Evolutionary conservation across 2,329 filamentous ascomycete genomes (phyloP).

Genomic region (Emmonsiellopsis sp.): DNA sequence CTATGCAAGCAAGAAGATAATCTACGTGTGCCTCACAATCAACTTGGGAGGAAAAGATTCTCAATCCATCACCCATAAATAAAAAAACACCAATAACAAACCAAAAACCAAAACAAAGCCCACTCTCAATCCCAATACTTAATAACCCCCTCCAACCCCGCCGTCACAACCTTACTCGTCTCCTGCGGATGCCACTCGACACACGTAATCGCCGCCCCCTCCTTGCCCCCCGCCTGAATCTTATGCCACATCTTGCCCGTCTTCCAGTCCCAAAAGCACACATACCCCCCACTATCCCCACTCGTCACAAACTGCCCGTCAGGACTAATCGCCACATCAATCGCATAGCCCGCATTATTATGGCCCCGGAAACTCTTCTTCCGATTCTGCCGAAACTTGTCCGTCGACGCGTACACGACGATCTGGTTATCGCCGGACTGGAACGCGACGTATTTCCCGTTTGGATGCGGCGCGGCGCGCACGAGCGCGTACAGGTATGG

Average conservation of each 20-base stretch:
- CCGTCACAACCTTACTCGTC: slow-evolving; percentile 85
- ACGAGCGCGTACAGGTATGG: slow-evolving; percentile 97
- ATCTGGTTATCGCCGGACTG: slow-evolving; percentile 95
- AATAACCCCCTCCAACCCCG: slow-evolving; percentile 78
- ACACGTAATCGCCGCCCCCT: slow-evolving; percentile 72
- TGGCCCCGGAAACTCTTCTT: slow-evolving; percentile 96
- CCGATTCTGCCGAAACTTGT: slow-evolving; percentile 93
- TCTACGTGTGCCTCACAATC: too few relatives aligned
- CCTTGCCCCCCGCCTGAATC: slow-evolving; percentile 59
- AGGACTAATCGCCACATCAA: slow-evolving; percentile 78
- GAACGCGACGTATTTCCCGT: slow-evolving; percentile 87
- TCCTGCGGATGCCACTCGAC: slow-evolving; percentile 97
- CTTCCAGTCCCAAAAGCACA: slow-evolving; percentile 99
- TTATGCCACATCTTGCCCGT: slow-evolving; percentile 99
- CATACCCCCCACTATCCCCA: slow-evolving; percentile 78
- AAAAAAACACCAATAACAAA: background rate
- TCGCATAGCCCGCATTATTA: slow-evolving; percentile 88
- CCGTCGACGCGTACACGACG: slow-evolving; percentile 84
- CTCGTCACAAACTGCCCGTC: slow-evolving; percentile 85
- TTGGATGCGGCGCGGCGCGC: slow-evolving; percentile 72
- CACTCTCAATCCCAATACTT: slow-evolving; percentile 76
- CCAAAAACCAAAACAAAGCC: background rate
- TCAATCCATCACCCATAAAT: background rate
- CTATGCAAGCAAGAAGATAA: too few relatives aligned
- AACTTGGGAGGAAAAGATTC: background rate